phyloP scores from a whole-genome alignment of 768 basidiomycete species.

The Russula earlei region DNA sequence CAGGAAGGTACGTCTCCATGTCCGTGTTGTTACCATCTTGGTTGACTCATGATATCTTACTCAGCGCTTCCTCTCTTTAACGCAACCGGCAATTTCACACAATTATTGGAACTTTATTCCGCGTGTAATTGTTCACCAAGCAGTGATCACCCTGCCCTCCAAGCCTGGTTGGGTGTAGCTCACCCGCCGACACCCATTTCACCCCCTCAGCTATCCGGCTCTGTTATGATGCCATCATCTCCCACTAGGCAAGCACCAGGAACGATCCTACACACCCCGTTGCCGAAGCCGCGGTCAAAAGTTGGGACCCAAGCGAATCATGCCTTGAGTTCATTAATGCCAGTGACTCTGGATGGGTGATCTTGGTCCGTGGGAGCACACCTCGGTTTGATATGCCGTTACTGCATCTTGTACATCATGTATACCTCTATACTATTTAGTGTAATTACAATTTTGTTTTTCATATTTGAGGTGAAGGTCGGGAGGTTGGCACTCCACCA shows the following conservation, averaged over 20 bases:
- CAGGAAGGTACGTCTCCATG: conserved; percentile 4
- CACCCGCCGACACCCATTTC: background rate
- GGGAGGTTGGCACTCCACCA: no score
- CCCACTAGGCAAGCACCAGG: conserved; percentile 1
- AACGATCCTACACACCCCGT: background rate
- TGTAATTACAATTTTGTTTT: background rate
- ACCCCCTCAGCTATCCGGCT: background rate
- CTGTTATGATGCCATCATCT: background rate
- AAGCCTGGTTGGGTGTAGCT: conserved; percentile 1
- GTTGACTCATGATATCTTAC: background rate
- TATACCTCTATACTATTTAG: conserved; percentile 6
- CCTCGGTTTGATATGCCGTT: background rate
- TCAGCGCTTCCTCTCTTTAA: conserved; percentile 16
- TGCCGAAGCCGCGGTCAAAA: conserved; percentile 4
- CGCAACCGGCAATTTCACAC: conserved; percentile 11
- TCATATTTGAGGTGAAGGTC: no score
- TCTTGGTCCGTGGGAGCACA: background rate
- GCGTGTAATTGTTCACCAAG: conserved; percentile 8
- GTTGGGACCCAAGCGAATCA: conserved; percentile 5
- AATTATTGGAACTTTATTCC: conserved; percentile 13
- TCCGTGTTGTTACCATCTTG: background rate
- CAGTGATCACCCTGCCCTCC: conserved; percentile 12
- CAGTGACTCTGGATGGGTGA: conserved; percentile 11
- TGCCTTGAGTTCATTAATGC: background rate
- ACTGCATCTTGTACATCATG: background rate